These are phyloP conservation scores for Podaxis carcinomalis DNA, from an alignment of 768 basidiomycete genomes.

Conservation along the genomic window DNA sequence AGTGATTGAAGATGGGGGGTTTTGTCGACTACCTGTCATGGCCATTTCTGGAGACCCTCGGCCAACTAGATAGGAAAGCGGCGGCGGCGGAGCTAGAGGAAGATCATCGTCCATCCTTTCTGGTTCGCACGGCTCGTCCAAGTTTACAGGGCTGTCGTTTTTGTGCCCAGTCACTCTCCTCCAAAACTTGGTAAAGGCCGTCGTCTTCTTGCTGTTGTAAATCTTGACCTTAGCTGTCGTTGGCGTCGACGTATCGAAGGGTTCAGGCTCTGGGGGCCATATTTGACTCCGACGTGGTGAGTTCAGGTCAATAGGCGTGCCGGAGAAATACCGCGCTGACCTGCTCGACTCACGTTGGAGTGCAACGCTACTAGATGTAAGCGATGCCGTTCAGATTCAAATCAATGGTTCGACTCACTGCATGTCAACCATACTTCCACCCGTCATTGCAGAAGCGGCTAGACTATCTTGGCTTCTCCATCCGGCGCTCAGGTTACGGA, in stretches of 20 bases:
- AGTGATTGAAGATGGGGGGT: constrained; percentile 67
- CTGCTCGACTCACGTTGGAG: constrained; percentile 60
- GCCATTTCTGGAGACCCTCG: constrained; percentile 47
- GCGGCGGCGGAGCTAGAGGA: constrained; percentile 87
- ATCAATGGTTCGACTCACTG: constrained; percentile 53
- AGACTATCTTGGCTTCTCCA: constrained; percentile 82
- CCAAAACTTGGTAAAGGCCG: constrained; percentile 79
- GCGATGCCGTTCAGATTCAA: neutral
- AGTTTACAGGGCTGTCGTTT: constrained; percentile 26
- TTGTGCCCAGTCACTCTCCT: constrained; percentile 63
- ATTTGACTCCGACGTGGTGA: constrained; percentile 47
- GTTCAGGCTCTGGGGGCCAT: constrained; percentile 42
- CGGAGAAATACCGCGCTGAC: constrained; percentile 24
- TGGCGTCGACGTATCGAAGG: constrained; percentile 15
- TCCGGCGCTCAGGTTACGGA: constrained; percentile 64
- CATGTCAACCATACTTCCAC: constrained; percentile 91
- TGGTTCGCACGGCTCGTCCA: constrained; percentile 23
- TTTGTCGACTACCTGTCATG: constrained; percentile 43
- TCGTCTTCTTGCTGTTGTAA: constrained; percentile 66
- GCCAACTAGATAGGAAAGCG: constrained; percentile 81
- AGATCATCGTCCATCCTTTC: constrained; percentile 60
- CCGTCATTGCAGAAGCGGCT: constrained; percentile 70
- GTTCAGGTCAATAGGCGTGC: constrained; percentile 30
- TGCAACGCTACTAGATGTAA: constrained; percentile 53
- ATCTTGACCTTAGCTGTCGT: constrained; percentile 35